Conservation (phyloP, 2,329 filamentous ascomycete species). For the Cercospora sp. region DNA sequence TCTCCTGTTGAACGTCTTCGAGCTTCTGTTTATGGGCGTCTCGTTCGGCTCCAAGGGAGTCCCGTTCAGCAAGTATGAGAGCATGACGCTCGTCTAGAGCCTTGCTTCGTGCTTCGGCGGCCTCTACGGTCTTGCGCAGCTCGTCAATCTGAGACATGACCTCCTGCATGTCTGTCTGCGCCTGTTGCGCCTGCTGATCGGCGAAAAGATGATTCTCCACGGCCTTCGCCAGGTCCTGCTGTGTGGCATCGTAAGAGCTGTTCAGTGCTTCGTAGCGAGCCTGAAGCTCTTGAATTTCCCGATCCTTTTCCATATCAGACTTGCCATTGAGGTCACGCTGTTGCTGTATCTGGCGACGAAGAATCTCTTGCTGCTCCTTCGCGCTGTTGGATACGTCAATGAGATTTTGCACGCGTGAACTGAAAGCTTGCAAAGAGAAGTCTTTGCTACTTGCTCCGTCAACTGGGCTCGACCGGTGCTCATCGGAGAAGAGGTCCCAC, state of each 20-base stretch:
- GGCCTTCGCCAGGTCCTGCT: slow-evolving; percentile 35
- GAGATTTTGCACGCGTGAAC: slow-evolving; percentile 73
- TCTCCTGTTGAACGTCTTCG: slow-evolving; percentile 36
- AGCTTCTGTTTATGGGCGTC: slow-evolving; percentile 27
- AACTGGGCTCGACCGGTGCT: slow-evolving; percentile 47
- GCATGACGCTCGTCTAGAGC: slow-evolving; percentile 37
- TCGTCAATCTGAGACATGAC: slow-evolving; percentile 42
- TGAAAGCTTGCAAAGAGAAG: slow-evolving; percentile 76
- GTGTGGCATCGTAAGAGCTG: slow-evolving; percentile 31
- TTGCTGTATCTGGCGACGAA: slow-evolving; percentile 91
- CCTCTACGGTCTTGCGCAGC: slow-evolving; percentile 35
- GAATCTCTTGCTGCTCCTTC: slow-evolving; percentile 82
- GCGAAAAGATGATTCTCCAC: slow-evolving; percentile 33
- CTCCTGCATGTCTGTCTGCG: slow-evolving; percentile 44
- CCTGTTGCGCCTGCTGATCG: slow-evolving; percentile 34
- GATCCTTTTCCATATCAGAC: slow-evolving; percentile 62
- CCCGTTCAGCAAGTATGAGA: slow-evolving; percentile 33
- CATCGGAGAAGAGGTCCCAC: slow-evolving; percentile 54
- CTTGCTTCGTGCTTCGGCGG: slow-evolving; percentile 35
- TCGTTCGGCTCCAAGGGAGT: slow-evolving; percentile 27
- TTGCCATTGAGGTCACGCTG: slow-evolving; percentile 90
- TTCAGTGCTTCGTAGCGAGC: slow-evolving; percentile 32
- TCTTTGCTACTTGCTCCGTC: slow-evolving; percentile 57
- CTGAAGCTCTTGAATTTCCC: slow-evolving; percentile 36
- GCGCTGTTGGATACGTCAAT: slow-evolving; percentile 74